Evolutionary conservation across 2,329 filamentous ascomycete genomes (phyloP), one percentile per base, ranked within the genome.

Genomic region (Cordyceps javanica): DNA sequence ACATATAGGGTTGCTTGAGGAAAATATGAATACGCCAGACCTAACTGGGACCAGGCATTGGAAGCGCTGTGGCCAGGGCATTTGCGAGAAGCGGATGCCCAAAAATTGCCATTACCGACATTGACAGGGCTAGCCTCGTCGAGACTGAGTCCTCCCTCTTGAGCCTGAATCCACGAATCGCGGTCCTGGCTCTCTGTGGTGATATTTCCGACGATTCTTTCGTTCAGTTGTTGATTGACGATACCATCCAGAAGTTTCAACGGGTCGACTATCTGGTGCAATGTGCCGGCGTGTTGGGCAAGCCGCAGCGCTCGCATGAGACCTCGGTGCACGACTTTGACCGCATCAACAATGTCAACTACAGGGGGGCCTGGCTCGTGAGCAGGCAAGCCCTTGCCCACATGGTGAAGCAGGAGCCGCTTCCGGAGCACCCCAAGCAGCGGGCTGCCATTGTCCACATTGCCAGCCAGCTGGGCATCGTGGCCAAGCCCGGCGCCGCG

Each of bases 221-320:
- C 59, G 72, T 77, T 25, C 66, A 71, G 3, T 64, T 64, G 0
- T 72, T 80, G 19, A 67, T 68, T 23, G 65, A 61, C 36, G 67
- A 70, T 1, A 65, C 71, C 0, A 65, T 66, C 5, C 61, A 62
- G 0, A 61, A 59, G 1, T 80, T 81, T 58, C 67, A 67, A 0
- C 75, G 81, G 8, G 65, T 85, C 4, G 81, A 85, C 63, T 85
- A 84, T 64, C 75, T 75, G 0, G 77, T 83, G 7, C 80, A 80
- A 58, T 82, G 80, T 54, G 82, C 81, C 0, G 82, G 82, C 0
- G 73, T 83, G 4, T 63, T 80, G 3, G 75, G 77, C 5, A 66
- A 69, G 5, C 66, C 70, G 8, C 69, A 73, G 36, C 70, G 73
- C 21, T 76, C 76, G 0, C 63, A 73, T 30, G 79, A 83, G 50